A percentile compares a stretch with the other conserved stretches of the same genome.
Evolutionary conservation across 73 alveolate genomes (phyloP).

Genomic region (Urostyla sp.): DNA sequence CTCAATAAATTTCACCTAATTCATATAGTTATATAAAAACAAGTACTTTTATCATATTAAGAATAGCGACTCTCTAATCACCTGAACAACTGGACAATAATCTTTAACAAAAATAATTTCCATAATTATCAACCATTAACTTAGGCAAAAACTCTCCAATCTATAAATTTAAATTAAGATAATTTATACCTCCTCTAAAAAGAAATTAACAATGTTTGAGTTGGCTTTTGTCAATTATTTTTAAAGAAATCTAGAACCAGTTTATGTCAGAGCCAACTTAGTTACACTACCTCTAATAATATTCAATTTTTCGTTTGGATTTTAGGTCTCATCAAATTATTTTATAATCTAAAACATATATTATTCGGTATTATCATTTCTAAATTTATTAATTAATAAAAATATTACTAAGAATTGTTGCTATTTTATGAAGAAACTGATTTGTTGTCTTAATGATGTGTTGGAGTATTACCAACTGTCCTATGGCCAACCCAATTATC

Average conservation of each 20-base stretch:
- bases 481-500: background rate
- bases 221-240: slow-evolving; percentile 66
- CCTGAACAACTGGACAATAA: slow-evolving; percentile 81
- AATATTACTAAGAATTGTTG: slow-evolving; percentile 23
- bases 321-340: slow-evolving; percentile 48
- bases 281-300: slow-evolving; percentile 55
- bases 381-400: background rate
- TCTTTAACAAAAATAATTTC: slow-evolving; percentile 91
- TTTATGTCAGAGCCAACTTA: slow-evolving; percentile 41
- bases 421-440: slow-evolving; percentile 38
- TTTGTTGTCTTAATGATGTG: slow-evolving; percentile 23
- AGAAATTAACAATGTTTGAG: slow-evolving; percentile 40
- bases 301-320: slow-evolving; percentile 32
- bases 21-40: too few species aligned
- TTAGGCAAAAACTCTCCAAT: slow-evolving; percentile 25
- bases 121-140: slow-evolving; percentile 90
- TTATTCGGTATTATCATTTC: slow-evolving; percentile 7
- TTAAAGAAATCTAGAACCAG: slow-evolving; percentile 64
- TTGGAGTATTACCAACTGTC: slow-evolving; percentile 39
- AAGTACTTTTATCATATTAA: slow-evolving; percentile 77
- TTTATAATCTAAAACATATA: background rate
- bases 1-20: slow-evolving; percentile 60
- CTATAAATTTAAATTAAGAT: too few species aligned
- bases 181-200: slow-evolving; percentile 65
- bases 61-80: slow-evolving; percentile 79